Conservation (phyloP, 2,329 filamentous ascomycete species). For the Ambrosiella cleistominuta region DNA sequence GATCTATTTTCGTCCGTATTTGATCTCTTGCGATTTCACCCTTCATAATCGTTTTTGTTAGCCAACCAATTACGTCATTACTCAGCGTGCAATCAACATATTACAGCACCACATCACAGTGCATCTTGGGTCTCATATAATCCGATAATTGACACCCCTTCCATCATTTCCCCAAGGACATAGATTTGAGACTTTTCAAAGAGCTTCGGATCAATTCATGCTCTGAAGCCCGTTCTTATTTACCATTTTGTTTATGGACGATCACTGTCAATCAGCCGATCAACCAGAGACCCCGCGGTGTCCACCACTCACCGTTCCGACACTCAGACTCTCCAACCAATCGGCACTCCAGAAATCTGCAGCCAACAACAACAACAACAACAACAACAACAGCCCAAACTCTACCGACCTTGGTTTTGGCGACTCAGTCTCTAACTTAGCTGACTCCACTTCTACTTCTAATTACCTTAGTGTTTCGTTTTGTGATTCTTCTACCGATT, state of each 20-base stretch:
- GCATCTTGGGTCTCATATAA: neutral
- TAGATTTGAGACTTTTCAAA: neutral
- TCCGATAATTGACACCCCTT: neutral
- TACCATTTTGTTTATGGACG: constrained; percentile 9
- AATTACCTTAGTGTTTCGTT: neutral
- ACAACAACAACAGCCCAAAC: no score
- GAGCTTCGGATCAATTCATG: constrained; percentile 1
- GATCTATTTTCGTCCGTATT: no score
- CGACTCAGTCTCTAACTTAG: no score
- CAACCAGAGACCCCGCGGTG: neutral
- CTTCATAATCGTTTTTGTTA: no score
- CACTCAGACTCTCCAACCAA: neutral
- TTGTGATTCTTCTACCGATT: neutral
- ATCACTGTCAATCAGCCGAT: neutral
- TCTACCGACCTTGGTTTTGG: no score
- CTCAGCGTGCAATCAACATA: neutral
- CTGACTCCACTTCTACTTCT: no score
- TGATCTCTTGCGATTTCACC: no score
- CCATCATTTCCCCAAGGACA: neutral
- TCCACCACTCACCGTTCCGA: constrained; percentile 1
- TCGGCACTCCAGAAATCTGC: no score
- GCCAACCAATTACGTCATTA: neutral
- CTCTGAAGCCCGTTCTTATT: constrained; percentile 6
- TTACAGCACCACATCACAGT: neutral
- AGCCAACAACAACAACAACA: no score